Conservation (phyloP, 371 early-diverging fungal genomes). For the Mortierella sp. region DNA sequence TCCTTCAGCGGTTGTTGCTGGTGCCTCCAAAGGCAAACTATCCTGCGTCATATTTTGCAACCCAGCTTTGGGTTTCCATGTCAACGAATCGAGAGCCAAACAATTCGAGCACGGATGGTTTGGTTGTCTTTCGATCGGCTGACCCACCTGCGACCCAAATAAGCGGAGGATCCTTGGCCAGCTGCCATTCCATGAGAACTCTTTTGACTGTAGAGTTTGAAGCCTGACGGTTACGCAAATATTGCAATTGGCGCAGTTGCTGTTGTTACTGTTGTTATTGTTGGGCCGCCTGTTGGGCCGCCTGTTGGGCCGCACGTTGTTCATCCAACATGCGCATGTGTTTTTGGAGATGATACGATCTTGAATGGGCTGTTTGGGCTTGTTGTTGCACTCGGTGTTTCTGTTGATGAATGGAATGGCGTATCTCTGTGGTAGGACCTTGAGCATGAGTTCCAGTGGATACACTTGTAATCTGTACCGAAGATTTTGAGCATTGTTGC, state of each 20-base stretch:
- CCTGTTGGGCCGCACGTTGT: conserved; percentile 36
- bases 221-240: conserved; percentile 23
- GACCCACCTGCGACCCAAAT: conserved; percentile 47
- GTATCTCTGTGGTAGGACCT: conserved; percentile 13
- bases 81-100: conserved; percentile 42
- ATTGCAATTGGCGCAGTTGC: conserved; percentile 44
- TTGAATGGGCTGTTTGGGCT: conserved; percentile 49
- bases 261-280: conserved; percentile 30
- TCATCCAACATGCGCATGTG: conserved; percentile 52
- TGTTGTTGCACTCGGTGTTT: conserved; percentile 49
- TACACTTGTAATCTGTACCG: conserved; percentile 6
- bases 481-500: conserved; percentile 17
- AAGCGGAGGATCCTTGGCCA: conserved; percentile 39
- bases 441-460: conserved; percentile 2
- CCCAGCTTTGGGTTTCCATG: conserved; percentile 28
- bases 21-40: not conserved
- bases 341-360: conserved; percentile 48
- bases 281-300: conserved; percentile 18
- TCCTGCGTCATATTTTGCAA: conserved; percentile 1
- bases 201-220: conserved; percentile 24
- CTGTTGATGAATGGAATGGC: conserved; percentile 42
- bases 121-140: conserved; percentile 37
- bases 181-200: conserved; percentile 1
- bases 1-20: not conserved
- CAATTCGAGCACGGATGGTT: conserved; percentile 49